phyloP scores from a whole-genome alignment of 208 protist species.

The Wallacemonas rigidus region DNA sequence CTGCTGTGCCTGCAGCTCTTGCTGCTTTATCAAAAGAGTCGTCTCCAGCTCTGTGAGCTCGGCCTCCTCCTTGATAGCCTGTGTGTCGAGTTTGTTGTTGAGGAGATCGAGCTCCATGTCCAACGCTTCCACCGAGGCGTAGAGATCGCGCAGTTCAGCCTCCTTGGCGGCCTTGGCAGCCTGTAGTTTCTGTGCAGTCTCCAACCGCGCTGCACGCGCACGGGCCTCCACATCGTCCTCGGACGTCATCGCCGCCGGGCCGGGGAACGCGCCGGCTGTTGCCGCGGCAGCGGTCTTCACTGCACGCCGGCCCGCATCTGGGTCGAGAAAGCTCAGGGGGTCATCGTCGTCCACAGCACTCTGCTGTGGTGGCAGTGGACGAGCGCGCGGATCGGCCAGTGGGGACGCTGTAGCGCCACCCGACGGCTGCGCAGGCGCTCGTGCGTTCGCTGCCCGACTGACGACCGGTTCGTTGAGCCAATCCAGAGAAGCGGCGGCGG shows the following conservation, averaged over 20 bases:
- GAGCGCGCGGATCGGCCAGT: no score
- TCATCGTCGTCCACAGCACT: constrained; percentile 2
- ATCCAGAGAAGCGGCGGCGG: background rate
- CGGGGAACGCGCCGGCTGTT: background rate
- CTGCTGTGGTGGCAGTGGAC: background rate
- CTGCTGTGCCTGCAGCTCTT: constrained; percentile 41
- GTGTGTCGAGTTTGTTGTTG: constrained; percentile 36
- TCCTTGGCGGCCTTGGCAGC: constrained; percentile 8
- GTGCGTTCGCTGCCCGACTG: background rate
- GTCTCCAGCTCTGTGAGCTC: constrained; percentile 66
- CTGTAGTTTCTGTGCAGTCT: constrained; percentile 8
- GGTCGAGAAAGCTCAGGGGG: constrained; percentile 18
- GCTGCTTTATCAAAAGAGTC: constrained; percentile 44
- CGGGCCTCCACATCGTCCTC: constrained; percentile 10
- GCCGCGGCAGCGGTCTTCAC: background rate
- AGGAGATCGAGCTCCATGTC: constrained; percentile 50
- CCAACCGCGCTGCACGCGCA: background rate
- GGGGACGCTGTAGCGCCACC: no score
- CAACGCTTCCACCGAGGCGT: constrained; percentile 43
- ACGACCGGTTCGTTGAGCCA: constrained; percentile 11
- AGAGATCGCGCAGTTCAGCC: constrained; percentile 30
- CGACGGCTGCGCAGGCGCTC: background rate
- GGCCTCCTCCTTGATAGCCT: constrained; percentile 56
- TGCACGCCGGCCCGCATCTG: constrained; percentile 19
- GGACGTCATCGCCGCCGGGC: background rate